These are phyloP conservation scores for Myotisia sp. DNA, from an alignment of 2,329 filamentous ascomycete species.

Conservation along the genomic window DNA sequence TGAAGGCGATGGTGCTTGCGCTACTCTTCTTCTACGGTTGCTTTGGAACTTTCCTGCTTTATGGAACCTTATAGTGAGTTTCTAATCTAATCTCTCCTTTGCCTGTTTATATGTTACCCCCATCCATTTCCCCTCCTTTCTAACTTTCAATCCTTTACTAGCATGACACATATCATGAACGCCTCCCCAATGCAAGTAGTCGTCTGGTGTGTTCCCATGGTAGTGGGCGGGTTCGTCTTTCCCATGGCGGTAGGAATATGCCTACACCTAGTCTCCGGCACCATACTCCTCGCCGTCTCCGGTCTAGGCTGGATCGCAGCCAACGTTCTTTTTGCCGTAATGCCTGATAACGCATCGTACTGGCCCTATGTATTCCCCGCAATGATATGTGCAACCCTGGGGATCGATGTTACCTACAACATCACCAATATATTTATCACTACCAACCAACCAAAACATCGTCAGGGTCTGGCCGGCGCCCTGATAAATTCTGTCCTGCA, in stretches of 20 bases:
- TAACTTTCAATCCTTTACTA: constrained; percentile 16
- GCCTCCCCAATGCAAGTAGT: constrained; percentile 49
- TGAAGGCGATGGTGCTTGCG: constrained; percentile 47
- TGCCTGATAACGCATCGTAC: constrained; percentile 45
- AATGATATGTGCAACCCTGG: constrained; percentile 50
- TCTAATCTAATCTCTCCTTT: not conserved
- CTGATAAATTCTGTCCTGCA: constrained; percentile 58
- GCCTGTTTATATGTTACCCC: not conserved
- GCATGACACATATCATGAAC: constrained; percentile 46
- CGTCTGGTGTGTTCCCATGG: constrained; percentile 55
- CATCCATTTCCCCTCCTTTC: not conserved
- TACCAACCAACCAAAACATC: constrained; percentile 49
- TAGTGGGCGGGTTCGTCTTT: constrained; percentile 52
- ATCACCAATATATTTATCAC: constrained; percentile 66
- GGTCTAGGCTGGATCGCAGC: constrained; percentile 44
- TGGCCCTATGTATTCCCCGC: constrained; percentile 61
- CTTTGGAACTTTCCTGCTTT: constrained; percentile 55
- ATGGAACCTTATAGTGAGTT: constrained; percentile 52
- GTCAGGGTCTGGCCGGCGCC: constrained; percentile 58
- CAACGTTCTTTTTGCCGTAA: constrained; percentile 49
- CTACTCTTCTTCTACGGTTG: constrained; percentile 55
- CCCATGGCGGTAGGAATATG: constrained; percentile 49
- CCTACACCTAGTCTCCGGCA: constrained; percentile 52
- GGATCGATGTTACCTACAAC: constrained; percentile 62
- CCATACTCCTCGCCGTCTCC: constrained; percentile 48